Evolutionary conservation across 2,329 filamentous ascomycete genomes (phyloP), one percentile per base, ranked within the genome.

Genomic region (Purpureocillium lavendulum): DNA sequence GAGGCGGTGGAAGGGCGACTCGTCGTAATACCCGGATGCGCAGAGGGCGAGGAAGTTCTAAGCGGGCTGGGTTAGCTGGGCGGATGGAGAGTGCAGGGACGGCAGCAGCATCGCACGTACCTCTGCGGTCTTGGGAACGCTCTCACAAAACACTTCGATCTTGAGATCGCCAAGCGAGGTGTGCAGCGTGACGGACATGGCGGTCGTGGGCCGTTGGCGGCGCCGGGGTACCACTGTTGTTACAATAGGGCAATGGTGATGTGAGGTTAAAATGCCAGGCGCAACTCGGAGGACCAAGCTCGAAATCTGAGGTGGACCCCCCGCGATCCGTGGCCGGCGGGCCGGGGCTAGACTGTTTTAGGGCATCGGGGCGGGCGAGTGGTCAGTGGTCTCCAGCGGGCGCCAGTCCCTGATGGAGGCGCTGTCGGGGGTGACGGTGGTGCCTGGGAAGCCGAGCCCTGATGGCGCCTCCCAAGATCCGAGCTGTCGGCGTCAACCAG

Each of bases 111-210:
- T 8, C 3, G 21, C 4, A 21, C 66, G 40, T 66, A 83, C 83
- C 67, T 95, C 86, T 46, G 88, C 84, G 1, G 92, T 95, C 61
- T 90, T 89, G 46, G 92, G 92, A 26, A 94, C 87, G 51, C 85
- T 82, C 61, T 96, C 87, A 69, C 90, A 97, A 67, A 96, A 97
- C 49, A 98, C 71, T 63, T 97, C 92, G 53, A 97, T 77, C 67
- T 97, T 98, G 59, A 98, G 74, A 64, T 92, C 83, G 58, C 92
- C 92, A 39, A 84, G 75, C 37, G 81, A 86, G 36, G 92, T 98
- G 64, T 96, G 88, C 12, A 98, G 75, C 10, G 78, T 82, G 46
- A 81, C 75, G 11, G 78, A 82, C 78, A 82, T 81, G 49, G 12
- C 36, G 13, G 35, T 13, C 28, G 36, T 13, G 31, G 33, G n/a